A percentile compares a stretch with the other conserved stretches of the same genome.
These are phyloP conservation scores for Zymoseptoria tritici DNA, from an alignment of 2,329 filamentous ascomycete species.

Conservation along the genomic window DNA sequence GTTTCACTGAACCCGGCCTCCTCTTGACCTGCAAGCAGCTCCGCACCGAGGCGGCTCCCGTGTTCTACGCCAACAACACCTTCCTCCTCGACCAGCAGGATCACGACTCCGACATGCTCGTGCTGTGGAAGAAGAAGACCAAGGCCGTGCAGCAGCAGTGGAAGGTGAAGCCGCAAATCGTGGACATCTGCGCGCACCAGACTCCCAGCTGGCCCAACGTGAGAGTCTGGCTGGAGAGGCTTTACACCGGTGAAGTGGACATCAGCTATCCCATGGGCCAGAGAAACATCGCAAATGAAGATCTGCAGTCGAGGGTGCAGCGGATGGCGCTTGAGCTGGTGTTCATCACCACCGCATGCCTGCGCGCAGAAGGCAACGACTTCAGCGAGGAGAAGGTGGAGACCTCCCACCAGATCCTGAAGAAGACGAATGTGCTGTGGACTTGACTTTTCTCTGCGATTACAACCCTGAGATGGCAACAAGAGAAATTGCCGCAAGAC, in stretches of 20 bases:
- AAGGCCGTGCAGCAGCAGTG: not conserved
- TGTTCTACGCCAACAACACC: not conserved
- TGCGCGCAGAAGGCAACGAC: not conserved
- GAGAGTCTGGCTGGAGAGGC: not conserved
- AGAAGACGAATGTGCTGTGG: not conserved
- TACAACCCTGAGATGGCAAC: not conserved
- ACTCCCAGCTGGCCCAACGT: not conserved
- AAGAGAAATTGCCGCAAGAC: not conserved
- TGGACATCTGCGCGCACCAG: not conserved
- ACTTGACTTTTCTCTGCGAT: not conserved
- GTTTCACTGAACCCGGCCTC: not conserved
- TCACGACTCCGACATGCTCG: not conserved
- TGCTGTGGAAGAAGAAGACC: not conserved
- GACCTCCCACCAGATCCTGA: not conserved
- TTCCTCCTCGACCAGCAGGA: not conserved
- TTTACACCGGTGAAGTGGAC: not conserved
- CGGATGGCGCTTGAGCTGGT: not conserved
- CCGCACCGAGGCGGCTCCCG: not conserved
- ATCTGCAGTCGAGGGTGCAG: not conserved
- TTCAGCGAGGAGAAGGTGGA: not conserved
- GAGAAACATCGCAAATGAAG: not conserved
- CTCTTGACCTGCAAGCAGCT: constrained; percentile 2
- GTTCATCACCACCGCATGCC: not conserved
- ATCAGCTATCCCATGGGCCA: not conserved
- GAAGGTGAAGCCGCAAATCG: not conserved